A percentile compares a stretch with the other conserved stretches of the same genome.
Evolutionary conservation across 2,329 filamentous ascomycete species (phyloP).

Genomic region (Alternaria brassicicola): DNA sequence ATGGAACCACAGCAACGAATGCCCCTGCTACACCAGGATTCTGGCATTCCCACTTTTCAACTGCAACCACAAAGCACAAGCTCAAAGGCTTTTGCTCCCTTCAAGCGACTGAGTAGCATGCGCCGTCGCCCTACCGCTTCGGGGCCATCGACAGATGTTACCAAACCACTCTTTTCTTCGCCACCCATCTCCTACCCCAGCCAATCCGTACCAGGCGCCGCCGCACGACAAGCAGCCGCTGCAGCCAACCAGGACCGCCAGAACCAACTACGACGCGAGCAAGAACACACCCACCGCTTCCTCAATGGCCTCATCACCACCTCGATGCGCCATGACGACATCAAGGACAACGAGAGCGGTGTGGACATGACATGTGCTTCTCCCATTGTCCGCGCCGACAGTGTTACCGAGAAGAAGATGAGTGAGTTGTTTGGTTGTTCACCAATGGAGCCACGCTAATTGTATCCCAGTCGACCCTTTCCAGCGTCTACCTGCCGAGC

Average conservation of each 20-base stretch:
- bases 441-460: slow-evolving; percentile 11
- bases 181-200: slow-evolving; percentile 28
- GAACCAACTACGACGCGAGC: slow-evolving; percentile 36
- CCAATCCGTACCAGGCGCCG: slow-evolving; percentile 30
- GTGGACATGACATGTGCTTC: slow-evolving; percentile 47
- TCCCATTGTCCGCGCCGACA: slow-evolving; percentile 41
- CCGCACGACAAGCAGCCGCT: slow-evolving; percentile 45
- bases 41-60: slow-evolving; percentile 33
- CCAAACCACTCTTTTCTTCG: slow-evolving; percentile 18
- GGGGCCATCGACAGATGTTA: slow-evolving; percentile 31
- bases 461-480: slow-evolving; percentile 57
- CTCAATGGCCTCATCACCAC: slow-evolving; percentile 32
- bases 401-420: slow-evolving; percentile 43
- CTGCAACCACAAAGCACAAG: slow-evolving; percentile 15
- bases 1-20: slow-evolving; percentile 31
- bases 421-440: slow-evolving; percentile 29
- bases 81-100: slow-evolving; percentile 31
- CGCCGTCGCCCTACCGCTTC: slow-evolving; percentile 41
- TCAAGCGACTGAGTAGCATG: slow-evolving; percentile 42
- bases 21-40: slow-evolving; percentile 44
- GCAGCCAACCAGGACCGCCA: slow-evolving; percentile 44
- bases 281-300: slow-evolving; percentile 43
- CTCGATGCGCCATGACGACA: slow-evolving; percentile 29
- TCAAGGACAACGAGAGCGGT: slow-evolving; percentile 48
- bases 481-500: slow-evolving; percentile 62